Evolutionary conservation across 2,329 filamentous ascomycete species (phyloP), one percentile per base, ranked within the genome.

Genomic region (Cordyceps militaris): DNA sequence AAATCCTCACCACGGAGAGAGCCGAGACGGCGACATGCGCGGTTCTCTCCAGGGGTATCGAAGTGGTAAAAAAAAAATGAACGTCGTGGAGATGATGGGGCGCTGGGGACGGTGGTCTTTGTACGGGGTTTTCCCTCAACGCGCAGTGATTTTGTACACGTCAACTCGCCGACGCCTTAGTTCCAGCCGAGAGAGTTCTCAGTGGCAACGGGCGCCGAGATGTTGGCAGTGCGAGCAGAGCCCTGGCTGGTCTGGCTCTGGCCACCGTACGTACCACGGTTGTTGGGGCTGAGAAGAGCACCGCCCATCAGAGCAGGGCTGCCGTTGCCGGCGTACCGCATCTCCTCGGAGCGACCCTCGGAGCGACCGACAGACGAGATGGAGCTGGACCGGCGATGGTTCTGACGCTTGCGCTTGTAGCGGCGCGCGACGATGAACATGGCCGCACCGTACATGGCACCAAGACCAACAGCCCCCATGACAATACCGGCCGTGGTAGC

Each of bases 161-260:
- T 19, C 42, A 26, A 21, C 23, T 16, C 54, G 21, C 43, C 26
- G n/a, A 30, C 36, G n/a, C 26, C 46, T 84, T 80, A 97, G 78
- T 95, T 96, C 92, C 92, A 97, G 66, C 92, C 92, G 63, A 97
- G 82, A 53, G 91, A 96, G 80, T 97, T 97, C 77, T 95, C 91
- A 3, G 91, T 88, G 72, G 92, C 92, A 62, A 96, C 88, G 3
- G 92, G 92, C 34, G 90, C 89, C 61, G 89, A 95, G 70, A 97
- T 96, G 73, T 87, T 79, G 44, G 80, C 79, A 3, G 80, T 83
- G 49, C 81, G 77, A 23, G 73, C 79, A 40, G 80, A 83, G 71
- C 77, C 76, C 76, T 60, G 88, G 69, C 88, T 92, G 64, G 80
- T 83, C 56, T 87, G 83, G 65, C 83, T 85, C 70, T 84, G 79